Percentiles rank a stretch among this genome's conserved stretches.
These are phyloP conservation scores for Acephala macrosclerotiorum DNA, from an alignment of 2,329 filamentous ascomycete species.

Conservation along the genomic window DNA sequence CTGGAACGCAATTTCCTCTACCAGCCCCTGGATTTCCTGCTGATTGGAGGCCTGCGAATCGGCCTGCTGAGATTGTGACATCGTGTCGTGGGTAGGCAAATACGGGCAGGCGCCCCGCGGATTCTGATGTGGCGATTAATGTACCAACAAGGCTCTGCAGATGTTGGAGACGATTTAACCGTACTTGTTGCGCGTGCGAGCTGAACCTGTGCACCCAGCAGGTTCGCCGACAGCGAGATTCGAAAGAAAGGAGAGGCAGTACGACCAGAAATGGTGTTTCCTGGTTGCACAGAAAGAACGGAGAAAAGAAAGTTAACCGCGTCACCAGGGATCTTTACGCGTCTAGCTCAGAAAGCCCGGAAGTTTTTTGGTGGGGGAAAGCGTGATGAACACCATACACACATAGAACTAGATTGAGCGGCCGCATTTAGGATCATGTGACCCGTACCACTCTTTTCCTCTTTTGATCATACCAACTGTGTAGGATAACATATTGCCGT, in stretches of 20 bases:
- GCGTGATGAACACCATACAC: too few species aligned
- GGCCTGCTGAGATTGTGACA: slow-evolving; percentile 27
- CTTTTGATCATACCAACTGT: too few species aligned
- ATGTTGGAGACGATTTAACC: background rate
- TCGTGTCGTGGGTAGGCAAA: slow-evolving; percentile 25
- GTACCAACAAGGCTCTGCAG: background rate
- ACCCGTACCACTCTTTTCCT: too few species aligned
- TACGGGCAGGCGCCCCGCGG: slow-evolving; percentile 19
- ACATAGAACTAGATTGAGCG: too few species aligned
- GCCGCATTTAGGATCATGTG: too few species aligned
- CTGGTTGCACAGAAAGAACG: background rate
- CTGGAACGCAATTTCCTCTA: slow-evolving; percentile 53
- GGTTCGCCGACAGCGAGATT: background rate
- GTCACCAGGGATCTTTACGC: background rate
- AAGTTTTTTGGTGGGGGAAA: too few species aligned
- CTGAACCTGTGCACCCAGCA: background rate
- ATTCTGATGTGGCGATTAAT: slow-evolving; percentile 7
- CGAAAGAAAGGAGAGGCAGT: background rate
- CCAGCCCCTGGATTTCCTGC: slow-evolving; percentile 30
- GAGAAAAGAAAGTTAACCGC: background rate
- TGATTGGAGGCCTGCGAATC: slow-evolving; percentile 6
- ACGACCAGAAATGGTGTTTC: background rate
- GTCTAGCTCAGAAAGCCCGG: background rate
- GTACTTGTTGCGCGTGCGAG: background rate
- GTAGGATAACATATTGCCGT: too few species aligned